A percentile compares a stretch with the other conserved stretches of the same genome.
phyloP scores from a whole-genome alignment of 768 basidiomycete species.

The Amanita fuliginea region DNA sequence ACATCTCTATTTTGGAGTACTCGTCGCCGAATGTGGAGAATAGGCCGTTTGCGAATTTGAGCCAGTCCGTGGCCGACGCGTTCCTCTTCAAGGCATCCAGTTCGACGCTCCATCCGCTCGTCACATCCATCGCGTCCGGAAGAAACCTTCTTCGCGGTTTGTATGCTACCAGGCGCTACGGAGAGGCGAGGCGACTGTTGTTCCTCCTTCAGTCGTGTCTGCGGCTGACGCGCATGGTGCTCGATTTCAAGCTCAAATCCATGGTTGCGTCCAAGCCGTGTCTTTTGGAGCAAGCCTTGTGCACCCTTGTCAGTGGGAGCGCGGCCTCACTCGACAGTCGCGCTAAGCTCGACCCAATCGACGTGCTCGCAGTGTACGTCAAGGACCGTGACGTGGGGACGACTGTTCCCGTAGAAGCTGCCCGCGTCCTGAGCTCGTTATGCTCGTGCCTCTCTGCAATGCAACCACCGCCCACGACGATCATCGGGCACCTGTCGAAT shows the following conservation, averaged over 20 bases:
- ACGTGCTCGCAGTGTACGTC: conserved; percentile 60
- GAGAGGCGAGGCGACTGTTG: conserved; percentile 60
- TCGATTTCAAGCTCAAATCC: conserved; percentile 52
- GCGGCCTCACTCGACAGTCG: conserved; percentile 33
- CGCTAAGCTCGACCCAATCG: conserved; percentile 57
- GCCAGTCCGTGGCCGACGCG: conserved; percentile 55
- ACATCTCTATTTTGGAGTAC: conserved; percentile 53
- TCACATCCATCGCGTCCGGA: conserved; percentile 57
- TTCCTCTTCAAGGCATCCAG: conserved; percentile 68
- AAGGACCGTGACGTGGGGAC: conserved; percentile 52
- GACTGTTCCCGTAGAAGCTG: conserved; percentile 53
- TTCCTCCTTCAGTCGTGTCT: conserved; percentile 61
- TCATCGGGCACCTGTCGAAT: conserved; percentile 69
- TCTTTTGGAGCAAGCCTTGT: conserved; percentile 69
- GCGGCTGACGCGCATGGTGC: conserved; percentile 44
- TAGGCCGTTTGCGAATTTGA: conserved; percentile 48
- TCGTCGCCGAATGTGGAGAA: conserved; percentile 42
- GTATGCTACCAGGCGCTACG: conserved; percentile 49
- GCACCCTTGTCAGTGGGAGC: conserved; percentile 47
- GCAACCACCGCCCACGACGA: conserved; percentile 55
- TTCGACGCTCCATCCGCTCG: conserved; percentile 72
- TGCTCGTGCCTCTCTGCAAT: conserved; percentile 52
- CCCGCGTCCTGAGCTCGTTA: conserved; percentile 55
- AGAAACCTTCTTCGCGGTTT: conserved; percentile 47
- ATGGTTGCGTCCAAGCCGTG: conserved; percentile 34